These are phyloP conservation scores for Chytridium lagenaria DNA, from an alignment of 371 early-diverging fungal genomes.

Conservation along the genomic window DNA sequence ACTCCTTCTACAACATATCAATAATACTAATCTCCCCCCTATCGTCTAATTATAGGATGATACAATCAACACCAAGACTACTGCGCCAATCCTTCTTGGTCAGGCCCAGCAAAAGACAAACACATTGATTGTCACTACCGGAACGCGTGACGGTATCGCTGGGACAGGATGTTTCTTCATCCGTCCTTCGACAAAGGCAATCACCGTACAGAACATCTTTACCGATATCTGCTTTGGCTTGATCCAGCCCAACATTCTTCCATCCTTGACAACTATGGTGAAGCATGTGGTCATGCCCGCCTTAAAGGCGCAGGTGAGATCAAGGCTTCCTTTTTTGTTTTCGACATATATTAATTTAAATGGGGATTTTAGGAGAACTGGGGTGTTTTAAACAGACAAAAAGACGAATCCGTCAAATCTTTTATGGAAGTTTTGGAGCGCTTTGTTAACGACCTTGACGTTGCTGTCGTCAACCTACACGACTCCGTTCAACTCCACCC, in stretches of 20 bases:
- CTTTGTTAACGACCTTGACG: constrained; percentile 62
- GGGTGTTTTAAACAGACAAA: constrained; percentile 58
- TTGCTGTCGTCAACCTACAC: constrained; percentile 64
- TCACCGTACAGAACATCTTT: constrained; percentile 55
- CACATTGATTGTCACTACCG: constrained; percentile 58
- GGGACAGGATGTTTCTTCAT: constrained; percentile 63
- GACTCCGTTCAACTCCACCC: constrained; percentile 61
- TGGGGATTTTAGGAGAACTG: constrained; percentile 55
- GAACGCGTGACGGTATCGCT: constrained; percentile 50
- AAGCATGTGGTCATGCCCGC: constrained; percentile 66
- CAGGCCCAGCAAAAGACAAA: constrained; percentile 34
- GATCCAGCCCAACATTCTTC: constrained; percentile 54
- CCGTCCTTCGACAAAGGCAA: constrained; percentile 57
- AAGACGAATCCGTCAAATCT: constrained; percentile 53
- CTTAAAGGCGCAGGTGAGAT: constrained; percentile 57
- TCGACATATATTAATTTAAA: background rate
- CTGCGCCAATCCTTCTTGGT: constrained; percentile 12
- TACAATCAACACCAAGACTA: constrained; percentile 16
- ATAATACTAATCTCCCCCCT: no score
- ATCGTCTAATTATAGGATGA: no score
- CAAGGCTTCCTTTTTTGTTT: background rate
- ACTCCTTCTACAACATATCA: no score
- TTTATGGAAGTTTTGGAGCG: constrained; percentile 62
- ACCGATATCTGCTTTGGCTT: constrained; percentile 60
- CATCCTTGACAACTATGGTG: constrained; percentile 59